phyloP scores from a whole-genome alignment of 768 basidiomycete species.

The Rhodotorula taiwanensis region DNA sequence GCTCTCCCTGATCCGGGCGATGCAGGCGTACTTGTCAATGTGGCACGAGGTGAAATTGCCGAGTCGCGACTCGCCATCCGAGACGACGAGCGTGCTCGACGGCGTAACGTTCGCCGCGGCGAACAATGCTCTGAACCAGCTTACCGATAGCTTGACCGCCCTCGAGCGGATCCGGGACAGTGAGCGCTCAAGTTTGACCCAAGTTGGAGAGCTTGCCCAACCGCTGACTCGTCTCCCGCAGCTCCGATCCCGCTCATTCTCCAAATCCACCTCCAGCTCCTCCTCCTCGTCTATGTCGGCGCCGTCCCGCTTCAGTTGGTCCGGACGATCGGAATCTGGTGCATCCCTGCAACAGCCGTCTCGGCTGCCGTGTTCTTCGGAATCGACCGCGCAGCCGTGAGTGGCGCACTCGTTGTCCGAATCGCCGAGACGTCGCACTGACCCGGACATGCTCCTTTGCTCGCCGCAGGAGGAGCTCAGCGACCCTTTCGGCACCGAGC shows the following conservation, averaged over 20 bases:
- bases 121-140: slow-evolving; percentile 15
- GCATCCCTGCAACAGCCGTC: slow-evolving; percentile 21
- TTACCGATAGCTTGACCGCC: slow-evolving; percentile 26
- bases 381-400: slow-evolving; percentile 17
- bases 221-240: not conserved
- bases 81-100: slow-evolving; percentile 11
- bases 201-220: no score
- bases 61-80: not conserved
- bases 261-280: slow-evolving; percentile 31
- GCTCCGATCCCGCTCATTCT: slow-evolving; percentile 35
- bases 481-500: slow-evolving; percentile 30
- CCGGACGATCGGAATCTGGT: slow-evolving; percentile 17
- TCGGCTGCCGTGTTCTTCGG: slow-evolving; percentile 28
- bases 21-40: slow-evolving; percentile 19
- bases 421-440: no score
- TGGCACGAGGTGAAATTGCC: slow-evolving; percentile 18
- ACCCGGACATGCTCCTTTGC: no score
- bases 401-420: no score
- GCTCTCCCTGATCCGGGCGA: slow-evolving; percentile 25
- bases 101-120: slow-evolving; percentile 19
- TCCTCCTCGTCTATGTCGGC: slow-evolving; percentile 33
- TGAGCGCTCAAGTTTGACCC: not conserved
- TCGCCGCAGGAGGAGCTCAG: slow-evolving; percentile 32
- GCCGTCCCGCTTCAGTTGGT: slow-evolving; percentile 35
- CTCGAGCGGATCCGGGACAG: slow-evolving; percentile 35